phyloP scores from a whole-genome alignment of 495 filamentous ascomycete species.

The Xylaria nigripes region DNA sequence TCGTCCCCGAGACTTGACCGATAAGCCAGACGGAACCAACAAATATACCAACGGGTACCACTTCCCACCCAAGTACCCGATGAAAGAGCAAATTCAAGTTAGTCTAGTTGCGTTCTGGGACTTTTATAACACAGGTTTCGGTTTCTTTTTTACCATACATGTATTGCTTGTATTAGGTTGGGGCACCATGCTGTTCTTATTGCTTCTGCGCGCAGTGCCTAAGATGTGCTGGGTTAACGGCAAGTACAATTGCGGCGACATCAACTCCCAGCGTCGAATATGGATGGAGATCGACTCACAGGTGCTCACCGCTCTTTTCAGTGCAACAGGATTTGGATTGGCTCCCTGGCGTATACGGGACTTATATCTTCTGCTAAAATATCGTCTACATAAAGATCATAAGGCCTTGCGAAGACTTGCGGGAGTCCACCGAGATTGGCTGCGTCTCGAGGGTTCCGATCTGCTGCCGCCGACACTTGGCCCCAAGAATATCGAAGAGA shows the following conservation, averaged over 20 bases:
- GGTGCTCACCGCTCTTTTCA: constrained; percentile 77
- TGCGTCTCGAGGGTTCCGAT: constrained; percentile 54
- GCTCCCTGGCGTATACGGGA: constrained; percentile 82
- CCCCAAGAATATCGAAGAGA: constrained; percentile 37
- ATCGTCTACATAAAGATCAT: constrained; percentile 46
- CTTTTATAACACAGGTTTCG: constrained; percentile 53
- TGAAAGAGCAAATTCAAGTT: constrained; percentile 48
- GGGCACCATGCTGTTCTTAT: constrained; percentile 84
- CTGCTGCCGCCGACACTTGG: constrained; percentile 35
- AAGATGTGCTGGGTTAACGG: constrained; percentile 58
- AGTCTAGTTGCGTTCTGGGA: constrained; percentile 49
- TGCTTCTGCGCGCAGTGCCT: constrained; percentile 65
- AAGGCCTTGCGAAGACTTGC: constrained; percentile 52
- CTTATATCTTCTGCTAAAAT: constrained; percentile 58
- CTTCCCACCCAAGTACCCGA: constrained; percentile 59
- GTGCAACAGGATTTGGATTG: constrained; percentile 76
- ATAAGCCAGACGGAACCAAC: constrained; percentile 8
- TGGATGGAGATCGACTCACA: constrained; percentile 86
- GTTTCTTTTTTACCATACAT: constrained; percentile 70
- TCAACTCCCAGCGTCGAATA: constrained; percentile 61
- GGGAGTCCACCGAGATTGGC: constrained; percentile 62
- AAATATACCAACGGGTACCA: constrained; percentile 54
- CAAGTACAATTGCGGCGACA: constrained; percentile 57
- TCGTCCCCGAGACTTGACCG: constrained; percentile 9
- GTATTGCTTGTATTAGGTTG: constrained; percentile 75